Percentiles rank a stretch among this genome's conserved stretches.
Evolutionary conservation across 805 yeast genomes (phyloP).

Genomic region (Barnettozyma vustinii): DNA sequence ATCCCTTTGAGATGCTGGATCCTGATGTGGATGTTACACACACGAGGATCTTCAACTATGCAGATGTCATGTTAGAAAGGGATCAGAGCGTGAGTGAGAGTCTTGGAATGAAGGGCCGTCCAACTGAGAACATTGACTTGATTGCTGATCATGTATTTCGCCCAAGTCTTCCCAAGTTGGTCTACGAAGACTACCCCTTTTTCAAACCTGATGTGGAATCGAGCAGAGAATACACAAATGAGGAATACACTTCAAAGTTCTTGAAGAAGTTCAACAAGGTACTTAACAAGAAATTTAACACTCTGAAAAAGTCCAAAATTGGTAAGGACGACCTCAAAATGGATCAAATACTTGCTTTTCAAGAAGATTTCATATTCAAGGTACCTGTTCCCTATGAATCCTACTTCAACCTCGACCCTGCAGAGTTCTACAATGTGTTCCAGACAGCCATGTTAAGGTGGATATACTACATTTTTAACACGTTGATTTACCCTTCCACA

Average conservation of each 20-base stretch:
- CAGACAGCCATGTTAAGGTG: conserved; percentile 1
- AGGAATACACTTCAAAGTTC: conserved; percentile 11
- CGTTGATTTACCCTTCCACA: conserved; percentile 2
- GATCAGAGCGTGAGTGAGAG: conserved; percentile 17
- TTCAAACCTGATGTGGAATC: conserved; percentile 16
- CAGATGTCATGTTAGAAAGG: conserved; percentile 20
- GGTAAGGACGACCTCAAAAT: neutral
- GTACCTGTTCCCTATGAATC: conserved; percentile 9
- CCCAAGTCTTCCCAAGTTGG: conserved; percentile 20
- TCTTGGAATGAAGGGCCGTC: conserved; percentile 16
- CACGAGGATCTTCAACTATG: conserved; percentile 7
- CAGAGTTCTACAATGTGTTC: conserved; percentile 16
- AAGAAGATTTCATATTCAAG: conserved; percentile 5
- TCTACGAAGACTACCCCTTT: conserved; percentile 23
- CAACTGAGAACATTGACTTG: conserved; percentile 9
- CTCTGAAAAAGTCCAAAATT: neutral
- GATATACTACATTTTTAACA: conserved; percentile 1
- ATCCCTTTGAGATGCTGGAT: conserved; percentile 19
- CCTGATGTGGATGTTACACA: conserved; percentile 5
- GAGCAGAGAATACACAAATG: conserved; percentile 15
- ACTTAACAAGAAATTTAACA: conserved; percentile 3
- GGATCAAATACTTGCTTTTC: conserved; percentile 1
- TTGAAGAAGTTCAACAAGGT: conserved; percentile 12
- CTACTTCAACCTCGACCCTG: conserved; percentile 11
- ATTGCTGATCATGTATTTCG: conserved; percentile 12